phyloP scores from a whole-genome alignment of 1,139 yeast species.

The Zygoascus hellenicus region DNA sequence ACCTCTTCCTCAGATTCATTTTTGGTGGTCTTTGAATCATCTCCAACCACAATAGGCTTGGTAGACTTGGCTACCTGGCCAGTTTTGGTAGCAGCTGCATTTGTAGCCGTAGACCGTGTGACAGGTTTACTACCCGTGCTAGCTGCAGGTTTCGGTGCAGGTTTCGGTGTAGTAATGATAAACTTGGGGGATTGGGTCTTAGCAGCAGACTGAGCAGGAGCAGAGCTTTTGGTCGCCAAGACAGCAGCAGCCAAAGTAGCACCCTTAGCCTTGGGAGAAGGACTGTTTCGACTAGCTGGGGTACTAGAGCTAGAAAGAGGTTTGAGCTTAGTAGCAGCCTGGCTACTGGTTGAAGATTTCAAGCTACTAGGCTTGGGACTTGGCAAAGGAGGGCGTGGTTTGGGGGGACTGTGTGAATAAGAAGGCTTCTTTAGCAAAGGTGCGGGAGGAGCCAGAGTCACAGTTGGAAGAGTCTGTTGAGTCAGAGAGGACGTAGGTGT shows the following conservation, averaged over 20 bases:
- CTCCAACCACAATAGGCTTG: not conserved
- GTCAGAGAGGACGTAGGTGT: not conserved
- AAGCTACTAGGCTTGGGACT: conserved; percentile 1
- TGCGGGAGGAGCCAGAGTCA: not conserved
- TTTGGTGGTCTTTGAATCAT: not conserved
- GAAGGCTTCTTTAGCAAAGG: conserved; percentile 3
- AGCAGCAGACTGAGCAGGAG: not conserved
- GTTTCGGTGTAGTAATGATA: not conserved
- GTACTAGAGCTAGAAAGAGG: not conserved
- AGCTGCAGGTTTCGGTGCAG: conserved; percentile 1
- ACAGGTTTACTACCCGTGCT: not conserved
- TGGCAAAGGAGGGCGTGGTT: conserved; percentile 7
- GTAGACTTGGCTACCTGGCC: conserved; percentile 1
- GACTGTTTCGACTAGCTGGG: not conserved
- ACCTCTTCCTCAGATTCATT: not conserved
- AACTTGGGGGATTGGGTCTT: not conserved
- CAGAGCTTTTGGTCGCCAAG: not conserved
- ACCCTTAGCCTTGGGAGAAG: not conserved
- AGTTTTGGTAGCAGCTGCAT: not conserved
- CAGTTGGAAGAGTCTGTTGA: not conserved
- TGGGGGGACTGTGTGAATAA: conserved; percentile 4
- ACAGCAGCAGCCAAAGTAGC: not conserved
- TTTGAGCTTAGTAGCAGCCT: not conserved
- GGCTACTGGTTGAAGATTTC: not conserved
- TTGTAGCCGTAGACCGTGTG: conserved; percentile 2